Evolutionary conservation across 2,329 filamentous ascomycete species (phyloP).

Genomic region (Pseudocercospora crystallina): DNA sequence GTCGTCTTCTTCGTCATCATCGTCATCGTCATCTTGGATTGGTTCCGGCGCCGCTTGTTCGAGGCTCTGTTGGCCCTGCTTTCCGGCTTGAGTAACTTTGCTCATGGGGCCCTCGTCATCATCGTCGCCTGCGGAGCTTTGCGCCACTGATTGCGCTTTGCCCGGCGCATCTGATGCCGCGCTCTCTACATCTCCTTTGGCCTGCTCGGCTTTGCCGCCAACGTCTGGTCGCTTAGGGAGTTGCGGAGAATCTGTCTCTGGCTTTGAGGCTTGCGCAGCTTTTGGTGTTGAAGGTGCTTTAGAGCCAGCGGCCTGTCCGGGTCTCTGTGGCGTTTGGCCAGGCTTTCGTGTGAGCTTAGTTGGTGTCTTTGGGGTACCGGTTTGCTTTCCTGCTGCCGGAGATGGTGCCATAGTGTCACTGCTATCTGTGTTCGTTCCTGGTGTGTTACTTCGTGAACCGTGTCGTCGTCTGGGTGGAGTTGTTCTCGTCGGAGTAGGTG

Average conservation of each 20-base stretch:
- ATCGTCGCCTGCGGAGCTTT: conserved; percentile 33
- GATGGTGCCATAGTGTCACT: conserved; percentile 48
- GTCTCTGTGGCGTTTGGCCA: conserved; percentile 18
- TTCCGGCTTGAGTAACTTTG: conserved; percentile 49
- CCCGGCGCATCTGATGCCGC: conserved; percentile 36
- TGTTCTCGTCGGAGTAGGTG: conserved; percentile 48
- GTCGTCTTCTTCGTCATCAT: conserved; percentile 36
- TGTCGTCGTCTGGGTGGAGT: conserved; percentile 39
- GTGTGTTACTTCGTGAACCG: conserved; percentile 30
- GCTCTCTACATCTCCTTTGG: conserved; percentile 27
- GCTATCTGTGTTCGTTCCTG: conserved; percentile 30
- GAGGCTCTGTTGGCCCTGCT: conserved; percentile 46
- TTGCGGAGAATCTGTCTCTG: conserved; percentile 37
- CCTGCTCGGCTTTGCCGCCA: conserved; percentile 41
- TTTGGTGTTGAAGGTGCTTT: conserved; percentile 29
- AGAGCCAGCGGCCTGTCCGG: conserved; percentile 5
- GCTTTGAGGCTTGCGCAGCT: conserved; percentile 33
- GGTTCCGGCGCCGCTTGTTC: conserved; percentile 49
- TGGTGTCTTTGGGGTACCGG: conserved; percentile 50
- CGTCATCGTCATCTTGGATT: conserved; percentile 40
- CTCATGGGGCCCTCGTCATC: conserved; percentile 39
- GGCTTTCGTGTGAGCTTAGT: conserved; percentile 49
- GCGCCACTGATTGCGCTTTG: conserved; percentile 37
- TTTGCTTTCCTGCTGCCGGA: conserved; percentile 50
- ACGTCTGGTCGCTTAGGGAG: conserved; percentile 35